These are phyloP conservation scores for Cucurbita pepo DNA, from an alignment of 306 rosid genomes.

Conservation along the genomic window DNA sequence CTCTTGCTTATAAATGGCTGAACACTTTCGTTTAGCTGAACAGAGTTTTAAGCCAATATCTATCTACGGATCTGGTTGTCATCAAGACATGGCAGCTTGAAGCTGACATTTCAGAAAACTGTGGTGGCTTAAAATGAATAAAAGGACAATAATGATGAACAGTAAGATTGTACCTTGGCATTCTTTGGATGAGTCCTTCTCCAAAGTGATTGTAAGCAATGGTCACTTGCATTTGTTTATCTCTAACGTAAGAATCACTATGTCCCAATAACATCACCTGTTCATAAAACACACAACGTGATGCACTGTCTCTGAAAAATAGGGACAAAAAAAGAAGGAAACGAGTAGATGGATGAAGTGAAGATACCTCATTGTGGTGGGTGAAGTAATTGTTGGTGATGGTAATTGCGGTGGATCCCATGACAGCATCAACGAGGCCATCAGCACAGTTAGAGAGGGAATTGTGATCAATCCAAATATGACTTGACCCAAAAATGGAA, in stretches of 20 bases:
- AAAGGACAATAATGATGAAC: background rate
- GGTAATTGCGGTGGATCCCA: constrained; percentile 93
- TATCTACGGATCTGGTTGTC: background rate
- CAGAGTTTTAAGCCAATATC: background rate
- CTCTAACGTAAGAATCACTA: constrained; percentile 80
- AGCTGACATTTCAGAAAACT: background rate
- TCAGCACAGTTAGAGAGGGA: constrained; percentile 91
- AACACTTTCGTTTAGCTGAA: background rate
- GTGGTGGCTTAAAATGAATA: background rate
- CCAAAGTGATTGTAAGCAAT: constrained; percentile 98
- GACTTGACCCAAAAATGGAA: constrained; percentile 90
- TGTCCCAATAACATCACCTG: constrained; percentile 96
- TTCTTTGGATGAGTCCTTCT: constrained; percentile 95
- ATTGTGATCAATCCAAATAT: constrained; percentile 90
- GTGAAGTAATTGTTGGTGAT: constrained; percentile 92
- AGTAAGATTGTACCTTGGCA: constrained; percentile 59
- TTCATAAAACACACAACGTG: constrained; percentile 6
- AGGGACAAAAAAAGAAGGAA: background rate
- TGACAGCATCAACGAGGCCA: constrained; percentile 92
- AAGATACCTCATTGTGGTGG: constrained; percentile 88
- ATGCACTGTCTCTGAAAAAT: background rate
- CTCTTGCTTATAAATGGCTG: background rate
- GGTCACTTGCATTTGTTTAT: constrained; percentile 94
- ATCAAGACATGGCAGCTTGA: background rate
- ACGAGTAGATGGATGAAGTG: background rate